Evolutionary conservation across 176 grass and related monocot genomes (phyloP).

Genomic region (Canna indica): DNA sequence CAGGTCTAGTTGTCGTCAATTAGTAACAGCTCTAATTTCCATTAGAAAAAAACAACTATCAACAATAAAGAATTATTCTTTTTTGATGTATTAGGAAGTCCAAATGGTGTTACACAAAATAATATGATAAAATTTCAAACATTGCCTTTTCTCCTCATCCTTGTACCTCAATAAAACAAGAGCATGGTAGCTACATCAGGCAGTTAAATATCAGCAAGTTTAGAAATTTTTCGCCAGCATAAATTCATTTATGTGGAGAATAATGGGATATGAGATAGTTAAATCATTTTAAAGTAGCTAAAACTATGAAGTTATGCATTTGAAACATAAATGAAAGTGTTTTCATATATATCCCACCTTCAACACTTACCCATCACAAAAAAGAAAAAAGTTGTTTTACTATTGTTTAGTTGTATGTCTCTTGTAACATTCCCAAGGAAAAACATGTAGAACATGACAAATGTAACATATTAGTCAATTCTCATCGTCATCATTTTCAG

Average conservation of each 20-base stretch:
- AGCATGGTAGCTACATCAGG: not conserved
- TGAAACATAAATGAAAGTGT: not conserved
- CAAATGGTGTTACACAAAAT: not conserved
- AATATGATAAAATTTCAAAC: not conserved
- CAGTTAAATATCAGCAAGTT: too few relatives aligned
- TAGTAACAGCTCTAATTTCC: not conserved
- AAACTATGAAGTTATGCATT: not conserved
- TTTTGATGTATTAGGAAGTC: not conserved
- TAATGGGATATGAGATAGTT: not conserved
- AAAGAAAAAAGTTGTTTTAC: too few relatives aligned
- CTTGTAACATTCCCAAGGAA: not conserved
- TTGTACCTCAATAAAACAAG: not conserved
- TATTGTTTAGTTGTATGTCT: not conserved
- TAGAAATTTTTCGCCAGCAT: too few relatives aligned
- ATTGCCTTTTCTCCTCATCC: not conserved
- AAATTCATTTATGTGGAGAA: not conserved
- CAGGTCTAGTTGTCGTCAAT: not conserved
- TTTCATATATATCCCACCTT: too few relatives aligned
- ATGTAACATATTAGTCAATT: not conserved
- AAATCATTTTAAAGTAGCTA: not conserved
- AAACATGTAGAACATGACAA: too few relatives aligned
- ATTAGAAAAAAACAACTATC: not conserved
- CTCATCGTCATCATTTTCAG: too few relatives aligned
- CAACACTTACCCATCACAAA: too few relatives aligned
- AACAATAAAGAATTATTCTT: not conserved